These are phyloP conservation scores for Gastrolobium bilobum DNA, from an alignment of 306 rosid genomes.

Conservation along the genomic window DNA sequence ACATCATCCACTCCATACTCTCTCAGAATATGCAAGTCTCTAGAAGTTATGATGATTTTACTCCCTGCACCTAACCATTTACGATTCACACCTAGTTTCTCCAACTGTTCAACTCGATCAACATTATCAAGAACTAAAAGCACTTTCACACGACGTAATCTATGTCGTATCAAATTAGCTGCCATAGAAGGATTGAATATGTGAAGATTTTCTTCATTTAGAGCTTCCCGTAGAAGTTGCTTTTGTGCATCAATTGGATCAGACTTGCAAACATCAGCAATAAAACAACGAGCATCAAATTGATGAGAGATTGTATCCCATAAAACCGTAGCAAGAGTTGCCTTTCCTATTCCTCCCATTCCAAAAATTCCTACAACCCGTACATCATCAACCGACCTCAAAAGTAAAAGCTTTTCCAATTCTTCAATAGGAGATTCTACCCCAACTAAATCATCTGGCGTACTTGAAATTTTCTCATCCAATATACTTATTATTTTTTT, in stretches of 20 bases:
- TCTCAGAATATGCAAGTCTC: neutral
- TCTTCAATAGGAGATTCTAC: neutral
- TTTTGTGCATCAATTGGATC: neutral
- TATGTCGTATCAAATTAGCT: neutral
- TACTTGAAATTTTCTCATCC: neutral
- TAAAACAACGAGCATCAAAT: neutral
- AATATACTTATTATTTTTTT: neutral
- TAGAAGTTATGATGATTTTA: neutral
- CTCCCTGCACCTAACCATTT: neutral
- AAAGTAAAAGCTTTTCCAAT: neutral
- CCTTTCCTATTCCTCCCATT: neutral
- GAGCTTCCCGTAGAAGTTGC: neutral
- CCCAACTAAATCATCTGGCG: neutral
- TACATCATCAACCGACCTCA: neutral
- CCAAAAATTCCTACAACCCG: neutral
- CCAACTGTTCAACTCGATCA: neutral
- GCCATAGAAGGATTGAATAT: neutral
- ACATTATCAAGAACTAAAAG: slow-evolving; percentile 21
- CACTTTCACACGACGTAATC: neutral
- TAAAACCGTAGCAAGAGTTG: neutral
- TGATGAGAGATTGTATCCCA: neutral
- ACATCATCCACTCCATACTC: neutral
- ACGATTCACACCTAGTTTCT: neutral
- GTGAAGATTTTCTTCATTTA: neutral
- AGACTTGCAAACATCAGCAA: neutral